Conservation (phyloP, 352 stramenopile species). For the Thraustochytrium striatum region DNA sequence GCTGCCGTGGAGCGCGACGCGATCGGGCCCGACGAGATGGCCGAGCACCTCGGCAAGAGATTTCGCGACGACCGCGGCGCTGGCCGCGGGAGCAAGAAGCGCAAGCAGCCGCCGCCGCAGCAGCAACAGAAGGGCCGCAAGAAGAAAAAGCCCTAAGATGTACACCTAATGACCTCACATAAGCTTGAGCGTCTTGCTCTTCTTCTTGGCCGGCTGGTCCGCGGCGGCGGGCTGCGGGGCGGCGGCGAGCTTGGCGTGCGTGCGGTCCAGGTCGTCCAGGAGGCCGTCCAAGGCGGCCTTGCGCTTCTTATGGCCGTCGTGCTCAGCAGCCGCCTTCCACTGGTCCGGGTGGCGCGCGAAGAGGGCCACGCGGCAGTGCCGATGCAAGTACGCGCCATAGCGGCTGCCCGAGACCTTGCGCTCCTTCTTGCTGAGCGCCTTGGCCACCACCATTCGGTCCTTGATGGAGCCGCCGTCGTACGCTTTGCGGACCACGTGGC, state of each 20-base stretch:
- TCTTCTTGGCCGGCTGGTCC: no score
- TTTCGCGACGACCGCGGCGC: background rate
- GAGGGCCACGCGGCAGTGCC: slow-evolving; percentile 30
- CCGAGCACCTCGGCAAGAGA: background rate
- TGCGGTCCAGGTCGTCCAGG: background rate
- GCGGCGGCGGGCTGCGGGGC: no score
- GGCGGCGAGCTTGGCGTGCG: no score
- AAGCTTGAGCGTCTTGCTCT: slow-evolving; percentile 13
- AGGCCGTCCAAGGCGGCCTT: background rate
- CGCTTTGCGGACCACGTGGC: slow-evolving; percentile 26
- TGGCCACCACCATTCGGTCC: slow-evolving; percentile 32
- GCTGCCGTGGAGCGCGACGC: background rate
- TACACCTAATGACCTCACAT: background rate
- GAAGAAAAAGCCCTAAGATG: background rate
- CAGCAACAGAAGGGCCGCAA: background rate
- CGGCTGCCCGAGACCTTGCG: background rate
- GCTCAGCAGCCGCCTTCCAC: background rate
- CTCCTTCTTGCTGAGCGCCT: background rate
- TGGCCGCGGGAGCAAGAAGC: no score
- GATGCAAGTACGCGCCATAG: background rate
- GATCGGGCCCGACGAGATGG: slow-evolving; percentile 28
- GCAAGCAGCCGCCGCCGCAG: background rate
- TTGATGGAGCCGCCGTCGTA: slow-evolving; percentile 34
- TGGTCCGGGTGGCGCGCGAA: slow-evolving; percentile 8
- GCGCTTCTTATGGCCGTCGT: slow-evolving; percentile 1